Evolutionary conservation across 148 eudicot species (phyloP).

Genomic region (Tetragonia tetragonoides): DNA sequence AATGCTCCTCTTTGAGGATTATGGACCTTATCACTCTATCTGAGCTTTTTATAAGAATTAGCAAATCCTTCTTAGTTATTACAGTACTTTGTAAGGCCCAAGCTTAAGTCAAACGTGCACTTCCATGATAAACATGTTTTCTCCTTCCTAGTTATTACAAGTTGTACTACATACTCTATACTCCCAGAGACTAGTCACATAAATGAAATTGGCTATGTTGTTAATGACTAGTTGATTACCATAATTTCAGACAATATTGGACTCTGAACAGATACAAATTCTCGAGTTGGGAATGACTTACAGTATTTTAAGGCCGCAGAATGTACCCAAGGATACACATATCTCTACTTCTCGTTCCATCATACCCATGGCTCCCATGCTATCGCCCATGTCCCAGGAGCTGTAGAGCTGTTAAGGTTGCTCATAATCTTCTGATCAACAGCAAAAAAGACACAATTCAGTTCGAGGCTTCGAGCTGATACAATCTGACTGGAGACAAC

Average conservation of each 20-base stretch:
- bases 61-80: neutral
- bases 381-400: constrained; percentile 57
- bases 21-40: neutral
- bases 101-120: too few species aligned
- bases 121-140: too few species aligned
- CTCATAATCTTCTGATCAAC: constrained; percentile 46
- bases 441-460: constrained; percentile 58
- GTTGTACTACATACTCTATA: too few species aligned
- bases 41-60: neutral
- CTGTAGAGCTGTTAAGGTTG: constrained; percentile 47
- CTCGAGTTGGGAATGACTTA: constrained; percentile 3
- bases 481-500: constrained; percentile 45
- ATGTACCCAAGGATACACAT: neutral
- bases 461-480: neutral
- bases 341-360: constrained; percentile 42
- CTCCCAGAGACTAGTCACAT: too few species aligned
- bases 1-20: neutral
- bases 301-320: neutral
- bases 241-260: too few species aligned
- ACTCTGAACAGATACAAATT: neutral
- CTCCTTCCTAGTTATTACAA: too few species aligned
- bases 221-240: too few species aligned
- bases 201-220: too few species aligned
- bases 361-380: constrained; percentile 70
- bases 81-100: too few species aligned